Base-by-base conservation (phyloP, 306 rosid species). In the Sphenostylis stenocarpa region DNA sequence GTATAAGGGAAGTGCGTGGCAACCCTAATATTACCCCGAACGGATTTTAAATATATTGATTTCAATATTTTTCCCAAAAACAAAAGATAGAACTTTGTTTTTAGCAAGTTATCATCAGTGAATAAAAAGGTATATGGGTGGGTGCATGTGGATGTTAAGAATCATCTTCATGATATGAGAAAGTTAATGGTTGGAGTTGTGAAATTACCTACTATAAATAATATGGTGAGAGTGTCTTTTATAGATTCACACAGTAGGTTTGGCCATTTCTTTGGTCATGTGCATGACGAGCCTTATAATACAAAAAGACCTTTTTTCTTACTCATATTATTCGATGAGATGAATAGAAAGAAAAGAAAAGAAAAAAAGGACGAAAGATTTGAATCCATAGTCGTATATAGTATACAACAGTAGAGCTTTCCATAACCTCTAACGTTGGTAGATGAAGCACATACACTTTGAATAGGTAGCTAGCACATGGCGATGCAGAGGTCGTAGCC, bases 381-480 rank as follows among this genome's bases (percentile, higher is more conserved):
- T 61, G 14, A 31, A 31, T 33, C 67, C 21, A 60, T 2, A 0
- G 5, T 31, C 2, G n/a, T 33, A 62, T 17, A 34, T 62, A 51
- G 43, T 43, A 56, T 24, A 41, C 51, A 56, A 20, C 3, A 8
- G 34, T 56, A 20, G 11, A 21, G 16, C 79, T 63, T 79, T 71
- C 34, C 55, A 34, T 69, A 17, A 14, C 48, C 48, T 45, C 20
- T 23, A 69, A 66, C 28, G 41, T 33, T 31, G 60, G 62, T 51
- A 41, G 45, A 24, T 49, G 64, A n/a, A 41, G 53, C 58, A 73
- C 56, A 10, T 4, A 49, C 24, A 26, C 28, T 70, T 33, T 26
- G 7, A 20, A 53, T 65, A 61, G 76, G 31, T 44, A 29, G 80
- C 16, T 24, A 26, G 65, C 80, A 75, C 80, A 81, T 75, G 80